Conservation (phyloP, 345 rosid genomes). For the Chamaenerion angustifolium region DNA sequence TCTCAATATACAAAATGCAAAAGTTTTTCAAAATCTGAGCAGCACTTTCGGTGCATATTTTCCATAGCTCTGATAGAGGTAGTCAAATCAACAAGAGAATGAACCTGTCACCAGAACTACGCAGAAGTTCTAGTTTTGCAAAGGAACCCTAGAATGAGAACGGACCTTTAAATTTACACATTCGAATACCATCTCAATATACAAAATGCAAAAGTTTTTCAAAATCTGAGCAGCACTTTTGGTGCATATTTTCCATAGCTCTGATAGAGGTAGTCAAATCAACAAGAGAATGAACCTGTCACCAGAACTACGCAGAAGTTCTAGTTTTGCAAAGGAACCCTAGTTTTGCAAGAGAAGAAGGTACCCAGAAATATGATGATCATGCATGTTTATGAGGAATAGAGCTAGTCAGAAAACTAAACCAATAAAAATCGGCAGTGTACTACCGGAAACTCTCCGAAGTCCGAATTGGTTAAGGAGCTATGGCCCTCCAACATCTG, state of each 20-base stretch:
- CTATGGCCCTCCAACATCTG: no score
- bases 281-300: no score
- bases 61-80: constrained; percentile 66
- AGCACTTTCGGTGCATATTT: constrained; percentile 44
- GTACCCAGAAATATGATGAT: no score
- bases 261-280: constrained; percentile 58
- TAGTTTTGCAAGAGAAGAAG: neutral
- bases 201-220: constrained; percentile 72
- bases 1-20: constrained; percentile 81
- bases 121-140: no score
- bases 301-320: neutral
- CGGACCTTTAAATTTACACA: constrained; percentile 48
- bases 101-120: no score
- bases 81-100: no score
- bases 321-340: neutral
- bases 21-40: constrained; percentile 72
- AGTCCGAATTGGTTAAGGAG: no score
- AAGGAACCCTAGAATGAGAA: constrained; percentile 6
- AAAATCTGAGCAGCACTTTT: constrained; percentile 60
- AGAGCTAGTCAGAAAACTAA: no score
- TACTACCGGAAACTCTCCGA: no score
- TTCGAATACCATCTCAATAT: constrained; percentile 95
- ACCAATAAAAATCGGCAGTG: no score
- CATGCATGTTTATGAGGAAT: no score
- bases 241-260: constrained; percentile 56